Evolutionary conservation across 805 yeast species (phyloP), one percentile per base, ranked within the genome.

Genomic region (Myxozyma neglecta): DNA sequence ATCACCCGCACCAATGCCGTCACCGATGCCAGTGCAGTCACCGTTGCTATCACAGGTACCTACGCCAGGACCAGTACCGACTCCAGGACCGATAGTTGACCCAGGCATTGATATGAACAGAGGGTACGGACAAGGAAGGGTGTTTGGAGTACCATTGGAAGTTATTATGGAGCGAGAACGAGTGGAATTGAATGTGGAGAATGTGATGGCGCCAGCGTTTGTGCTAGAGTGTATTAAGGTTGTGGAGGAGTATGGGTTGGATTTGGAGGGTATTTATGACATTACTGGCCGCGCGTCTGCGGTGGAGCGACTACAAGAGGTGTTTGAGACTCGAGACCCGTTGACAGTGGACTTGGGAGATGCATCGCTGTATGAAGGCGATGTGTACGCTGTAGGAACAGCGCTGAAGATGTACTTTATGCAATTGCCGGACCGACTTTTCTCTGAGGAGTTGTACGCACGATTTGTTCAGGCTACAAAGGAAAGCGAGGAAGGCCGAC

Each of bases 191-290:
- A 57, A 64, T 34, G 58, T 53, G 6, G 67, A 55, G 35, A 46
- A 43, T 34, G 96, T 90, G 67, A 87, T 89, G 74, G 97, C 94
- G 5, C 99, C 99, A 1, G 81, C 88, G 16, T 83, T 94, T 53
- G 99, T 94, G 10, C 86, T 87, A 65, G 89, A 87, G 71, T 92
- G 97, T 79, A 88, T 93, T 55, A 87, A 86, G 65, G 87, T 92
- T 7, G 85, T 94, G 40, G 98, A 94, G 71, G 81, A 80, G 45
- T 86, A 88, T 72, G 99, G 99, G 1, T 73, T 88, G 43, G 87
- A 89, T 55, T 78, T 89, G 39, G 97, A 91, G 72, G 98, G 98
- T 0, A 86, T 94, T 40, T 94, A 94, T 73, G 80, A 97, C 59
- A 85, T 90, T 39, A 85, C 89, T 56, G 97, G 97, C 0, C 89